phyloP scores from a whole-genome alignment of 1,284 basidiomycete species.

The Leccinum angustisporum region DNA sequence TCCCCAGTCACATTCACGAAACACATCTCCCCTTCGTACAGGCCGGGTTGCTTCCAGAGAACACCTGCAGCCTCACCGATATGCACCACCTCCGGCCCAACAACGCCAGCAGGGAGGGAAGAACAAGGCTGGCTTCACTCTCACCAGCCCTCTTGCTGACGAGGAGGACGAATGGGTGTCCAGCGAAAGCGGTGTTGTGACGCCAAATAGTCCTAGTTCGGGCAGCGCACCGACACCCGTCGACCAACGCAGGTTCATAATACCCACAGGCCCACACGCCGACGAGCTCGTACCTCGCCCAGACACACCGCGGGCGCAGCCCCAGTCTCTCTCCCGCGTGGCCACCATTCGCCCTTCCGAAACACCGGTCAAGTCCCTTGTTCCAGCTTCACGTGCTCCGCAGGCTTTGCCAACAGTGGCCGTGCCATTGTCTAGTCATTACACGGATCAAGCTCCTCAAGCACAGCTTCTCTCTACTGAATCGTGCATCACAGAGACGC shows the following conservation, averaged over 20 bases:
- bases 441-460: constrained; percentile 9
- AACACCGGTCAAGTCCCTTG: constrained; percentile 22
- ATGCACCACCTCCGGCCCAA: constrained; percentile 35
- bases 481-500: constrained; percentile 30
- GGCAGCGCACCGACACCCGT: constrained; percentile 41
- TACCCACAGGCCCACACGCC: constrained; percentile 10
- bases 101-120: constrained; percentile 39
- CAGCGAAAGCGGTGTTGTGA: constrained; percentile 70
- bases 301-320: constrained; percentile 32
- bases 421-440: constrained; percentile 16
- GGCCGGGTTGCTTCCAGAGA: constrained; percentile 53
- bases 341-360: constrained; percentile 36
- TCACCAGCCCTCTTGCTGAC: constrained; percentile 50
- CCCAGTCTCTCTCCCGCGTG: constrained; percentile 36
- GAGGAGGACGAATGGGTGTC: constrained; percentile 74
- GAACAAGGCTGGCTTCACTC: constrained; percentile 56
- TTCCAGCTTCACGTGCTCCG: constrained; percentile 25
- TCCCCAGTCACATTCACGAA: constrained; percentile 35
- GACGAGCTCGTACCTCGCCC: constrained; percentile 25
- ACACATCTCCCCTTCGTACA: constrained; percentile 40
- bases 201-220: constrained; percentile 53
- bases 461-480: constrained; percentile 26
- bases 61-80: constrained; percentile 39
- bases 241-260: constrained; percentile 23
- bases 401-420: constrained; percentile 19